These are phyloP conservation scores for Monilinia polystroma DNA, from an alignment of 2,329 filamentous ascomycete species.

Conservation along the genomic window DNA sequence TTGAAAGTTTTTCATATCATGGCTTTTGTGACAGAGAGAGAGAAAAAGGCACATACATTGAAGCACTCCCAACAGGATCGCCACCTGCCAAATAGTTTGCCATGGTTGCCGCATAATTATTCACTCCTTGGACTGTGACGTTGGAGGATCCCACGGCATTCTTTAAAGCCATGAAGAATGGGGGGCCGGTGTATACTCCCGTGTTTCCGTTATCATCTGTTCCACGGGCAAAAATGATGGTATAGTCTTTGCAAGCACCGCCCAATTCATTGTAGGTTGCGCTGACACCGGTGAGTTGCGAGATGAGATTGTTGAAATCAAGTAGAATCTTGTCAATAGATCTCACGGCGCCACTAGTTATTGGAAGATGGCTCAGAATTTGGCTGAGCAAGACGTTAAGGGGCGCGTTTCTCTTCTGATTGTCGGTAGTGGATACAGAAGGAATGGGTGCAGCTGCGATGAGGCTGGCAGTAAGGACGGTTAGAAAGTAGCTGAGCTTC, in stretches of 20 bases:
- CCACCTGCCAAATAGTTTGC: constrained; percentile 35
- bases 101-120: constrained; percentile 39
- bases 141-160: constrained; percentile 25
- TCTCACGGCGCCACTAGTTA: constrained; percentile 29
- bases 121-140: constrained; percentile 38
- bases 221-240: constrained; percentile 51
- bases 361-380: constrained; percentile 34
- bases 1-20: background rate
- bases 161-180: constrained; percentile 38
- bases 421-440: background rate
- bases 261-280: constrained; percentile 36
- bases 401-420: constrained; percentile 27
- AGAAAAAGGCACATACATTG: constrained; percentile 31
- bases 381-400: constrained; percentile 34
- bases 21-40: background rate
- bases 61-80: constrained; percentile 31
- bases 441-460: constrained; percentile 24
- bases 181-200: constrained; percentile 40
- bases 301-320: constrained; percentile 31
- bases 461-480: constrained; percentile 27
- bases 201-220: constrained; percentile 51
- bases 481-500: constrained; percentile 15
- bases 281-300: constrained; percentile 29
- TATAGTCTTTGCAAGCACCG: constrained; percentile 35
- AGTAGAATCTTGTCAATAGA: constrained; percentile 31